Evolutionary conservation across 2,329 filamentous ascomycete species (phyloP), one percentile per base, ranked within the genome.

Genomic region (Ploettnerulaceae sp.): DNA sequence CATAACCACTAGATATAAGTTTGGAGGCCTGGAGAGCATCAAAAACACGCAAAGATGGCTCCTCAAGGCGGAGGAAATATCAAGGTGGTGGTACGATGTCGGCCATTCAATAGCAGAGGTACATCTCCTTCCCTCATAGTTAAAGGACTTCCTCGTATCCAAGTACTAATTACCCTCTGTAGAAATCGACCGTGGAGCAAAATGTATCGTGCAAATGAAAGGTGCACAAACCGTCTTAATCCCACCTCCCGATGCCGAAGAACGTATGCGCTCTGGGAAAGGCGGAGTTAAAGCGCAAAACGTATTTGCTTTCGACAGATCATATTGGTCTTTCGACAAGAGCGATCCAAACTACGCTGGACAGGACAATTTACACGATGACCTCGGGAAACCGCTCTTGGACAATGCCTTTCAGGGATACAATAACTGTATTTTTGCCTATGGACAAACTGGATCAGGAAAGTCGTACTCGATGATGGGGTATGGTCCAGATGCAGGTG

Each of bases 391-490:
- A 58, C 93, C 93, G 43, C 76, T 98, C 48, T 77, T 98, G 57
- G 91, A 98, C 71, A 98, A 98, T 78, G 93, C 93, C 14, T 98
- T 98, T 65, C 82, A 91, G 62, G 93, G 93, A 34, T 98, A 97
- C 73, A 97, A 98, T 74, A 98, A 97, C 68, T 98, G 93, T 75
- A 98, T 98, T 63, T 98, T 98, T 66, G 93, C 93, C 11, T 98
- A 98, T 65, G 93, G 93, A 14, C 93, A 98, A 72, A 98, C 93
- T 2, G 93, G 93, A 57, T 97, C 93, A 1, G 93, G 93, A 69
- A 98, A 98, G 71, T 96, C 89, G 12, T 98, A 98, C 68, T 96
- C 90, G 24, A 98, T 98, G 91, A 98, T 98, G 93, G 93, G 93
- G 38, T 98, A 97, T 69, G 93, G 93, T 44, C 85, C 91, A 61